Evolutionary conservation across 768 basidiomycete species (phyloP), one percentile per base, ranked within the genome.

Genomic region (Neoboletus brunneissimus): DNA sequence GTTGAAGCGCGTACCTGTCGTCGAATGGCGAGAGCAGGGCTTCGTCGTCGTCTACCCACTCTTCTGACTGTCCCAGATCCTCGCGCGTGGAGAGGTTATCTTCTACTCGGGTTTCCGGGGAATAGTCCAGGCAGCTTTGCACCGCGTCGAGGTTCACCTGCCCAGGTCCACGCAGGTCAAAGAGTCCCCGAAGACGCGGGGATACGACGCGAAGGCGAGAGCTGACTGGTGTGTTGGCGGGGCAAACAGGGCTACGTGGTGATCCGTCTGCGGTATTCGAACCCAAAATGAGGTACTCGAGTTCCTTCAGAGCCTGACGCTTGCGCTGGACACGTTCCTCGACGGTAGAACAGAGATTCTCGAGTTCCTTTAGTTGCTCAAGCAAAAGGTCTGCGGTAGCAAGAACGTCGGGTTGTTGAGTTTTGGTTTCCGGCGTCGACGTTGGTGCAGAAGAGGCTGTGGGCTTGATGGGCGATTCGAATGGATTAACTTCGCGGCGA

Each of bases 141-240:
- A 48, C 54, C 8, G 58, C 46, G 42, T 71, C 57, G 32, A 55
- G 31, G 49, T 70, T 70, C 23, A 45, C 50, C 23, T 59, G 58
- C 4, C 71, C 64, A 2, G 69, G 69, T 20, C 68, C 69, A 16
- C 29, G 66, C 10, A 68, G 32, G 44, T 70, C 71, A 38, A 71
- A 72, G 51, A 71, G 64, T 11, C 71, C 71, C 15, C 61, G 69
- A 41, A 70, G 68, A 40, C 69, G 69, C 29, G 71, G 71, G 10
- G 71, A 61, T 18, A 60, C 35, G 10, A 46, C 38, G 25, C 49
- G 55, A 18, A 67, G 46, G 20, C 59, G 60, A 46, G 59, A 47
- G 37, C 41, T 25, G 25, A 55, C 49, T 0, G 70, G 70, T 2
- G 67, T 70, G 41, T 70, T 67, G 48, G 49, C 13, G 8, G 67